These are phyloP conservation scores for Cenococcum geophilum DNA, from an alignment of 495 filamentous ascomycete species.

Conservation along the genomic window DNA sequence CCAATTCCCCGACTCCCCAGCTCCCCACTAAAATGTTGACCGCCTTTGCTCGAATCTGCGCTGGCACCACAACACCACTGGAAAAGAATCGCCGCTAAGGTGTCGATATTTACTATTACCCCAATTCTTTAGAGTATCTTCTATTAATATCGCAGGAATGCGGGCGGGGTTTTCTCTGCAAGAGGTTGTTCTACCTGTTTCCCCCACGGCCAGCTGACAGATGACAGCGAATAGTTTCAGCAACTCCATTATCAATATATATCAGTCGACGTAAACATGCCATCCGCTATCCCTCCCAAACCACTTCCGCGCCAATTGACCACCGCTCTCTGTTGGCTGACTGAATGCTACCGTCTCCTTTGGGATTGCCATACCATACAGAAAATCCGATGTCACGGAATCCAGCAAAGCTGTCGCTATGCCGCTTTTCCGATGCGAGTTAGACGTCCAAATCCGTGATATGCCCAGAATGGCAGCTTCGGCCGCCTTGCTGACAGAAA, in stretches of 20 bases:
- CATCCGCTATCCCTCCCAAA: constrained; percentile 46
- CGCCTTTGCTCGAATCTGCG: background rate
- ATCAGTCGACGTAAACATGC: constrained; percentile 40
- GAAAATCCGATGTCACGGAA: constrained; percentile 55
- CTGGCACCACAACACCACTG: background rate
- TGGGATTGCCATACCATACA: constrained; percentile 59
- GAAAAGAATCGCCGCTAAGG: no score
- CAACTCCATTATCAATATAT: background rate
- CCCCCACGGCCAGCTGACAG: constrained; percentile 1
- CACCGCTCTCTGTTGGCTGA: constrained; percentile 68
- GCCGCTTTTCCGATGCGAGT: constrained; percentile 52
- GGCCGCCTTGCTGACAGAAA: constrained; percentile 29
- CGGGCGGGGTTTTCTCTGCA: no score
- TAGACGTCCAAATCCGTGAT: constrained; percentile 68
- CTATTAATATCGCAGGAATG: no score
- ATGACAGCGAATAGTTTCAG: background rate
- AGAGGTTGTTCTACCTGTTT: background rate
- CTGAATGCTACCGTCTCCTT: constrained; percentile 64
- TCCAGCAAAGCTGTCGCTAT: constrained; percentile 59
- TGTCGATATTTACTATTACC: no score
- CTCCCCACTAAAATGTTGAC: background rate
- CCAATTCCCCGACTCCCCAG: background rate
- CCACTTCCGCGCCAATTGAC: constrained; percentile 55
- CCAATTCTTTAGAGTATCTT: no score
- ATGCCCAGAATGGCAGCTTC: constrained; percentile 55